Evolutionary conservation across 129 eudicot species (phyloP), one percentile per base, ranked within the genome.

Genomic region (Pulicaria dysenterica): DNA sequence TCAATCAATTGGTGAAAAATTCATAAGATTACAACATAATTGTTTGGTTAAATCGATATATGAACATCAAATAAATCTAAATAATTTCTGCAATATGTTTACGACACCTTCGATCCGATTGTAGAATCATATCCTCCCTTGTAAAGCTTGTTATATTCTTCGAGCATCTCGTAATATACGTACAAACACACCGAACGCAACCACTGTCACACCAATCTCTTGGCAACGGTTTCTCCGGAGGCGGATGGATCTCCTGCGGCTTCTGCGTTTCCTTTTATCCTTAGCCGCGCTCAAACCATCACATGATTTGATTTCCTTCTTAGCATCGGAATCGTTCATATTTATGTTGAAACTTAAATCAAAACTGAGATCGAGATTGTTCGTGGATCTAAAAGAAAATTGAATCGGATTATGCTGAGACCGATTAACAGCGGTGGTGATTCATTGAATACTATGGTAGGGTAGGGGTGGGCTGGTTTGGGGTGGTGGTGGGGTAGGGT

Each of bases 141-240:
- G 34, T 14, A 31, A 57, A 84, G 83, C 58, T 77, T 76, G 76
- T 91, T 67, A 62, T 88, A 91, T 44, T 74, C 90, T 43, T 88
- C 95, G 10, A 91, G 87, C 67, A 88, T 92, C 40, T 88, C 95
- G 16, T 91, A 91, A 64, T 91, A 91, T 3, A 82, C 74, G 64
- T 91, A 95, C 97, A 91, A 8, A 91, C 95, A 79, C 97, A 91
- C 56, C 92, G 80, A n/a, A 91, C 92, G 64, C 97, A 91, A 0
- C 97, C 97, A 69, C 88, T 91, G 73, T 90, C 97, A 76, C 95
- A 91, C 51, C 97, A 91, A 78, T 88, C 97, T 36, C 95, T 95
- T 19, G 97, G 84, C 89, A 81, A 75, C 64, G 97, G 97, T 82
- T 91, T 88, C 92, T 91, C 97, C 86, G 97, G 97, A 48, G 95